Percentiles rank a stretch among this genome's conserved stretches.
phyloP scores from a whole-genome alignment of 306 rosid genomes.

The Fagus sylvatica region DNA sequence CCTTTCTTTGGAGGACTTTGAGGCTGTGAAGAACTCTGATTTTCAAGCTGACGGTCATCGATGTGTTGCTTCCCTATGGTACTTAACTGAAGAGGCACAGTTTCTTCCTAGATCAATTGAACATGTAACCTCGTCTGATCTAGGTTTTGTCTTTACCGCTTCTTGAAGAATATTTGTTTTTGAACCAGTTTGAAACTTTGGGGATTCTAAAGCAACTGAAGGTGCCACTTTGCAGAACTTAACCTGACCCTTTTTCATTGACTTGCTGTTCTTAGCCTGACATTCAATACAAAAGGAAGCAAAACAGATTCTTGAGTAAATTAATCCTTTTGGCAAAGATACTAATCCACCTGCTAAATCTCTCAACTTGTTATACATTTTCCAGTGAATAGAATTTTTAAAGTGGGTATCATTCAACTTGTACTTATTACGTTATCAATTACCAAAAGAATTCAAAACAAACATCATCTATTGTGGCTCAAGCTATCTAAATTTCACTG shows the following conservation, averaged over 20 bases:
- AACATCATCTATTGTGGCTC: background rate
- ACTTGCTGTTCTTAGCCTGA: conserved; percentile 61
- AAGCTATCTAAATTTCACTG: background rate
- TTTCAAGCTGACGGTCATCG: conserved; percentile 37
- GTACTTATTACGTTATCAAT: background rate
- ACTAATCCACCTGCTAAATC: background rate
- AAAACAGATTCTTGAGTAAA: conserved; percentile 11
- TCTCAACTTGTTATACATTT: background rate
- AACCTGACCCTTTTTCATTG: conserved; percentile 30
- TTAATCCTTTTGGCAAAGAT: background rate
- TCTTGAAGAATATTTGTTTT: conserved; percentile 31
- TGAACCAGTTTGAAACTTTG: conserved; percentile 31
- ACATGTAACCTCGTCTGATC: conserved; percentile 36
- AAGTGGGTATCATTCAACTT: background rate
- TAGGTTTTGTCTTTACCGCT: conserved; percentile 18
- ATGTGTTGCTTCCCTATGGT: conserved; percentile 25
- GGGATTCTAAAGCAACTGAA: conserved; percentile 22
- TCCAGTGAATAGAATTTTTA: background rate
- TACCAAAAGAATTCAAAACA: background rate
- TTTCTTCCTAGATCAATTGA: conserved; percentile 29
- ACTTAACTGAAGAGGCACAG: conserved; percentile 23
- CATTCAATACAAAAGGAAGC: conserved; percentile 6
- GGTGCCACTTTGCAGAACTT: conserved; percentile 41
- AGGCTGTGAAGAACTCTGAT: conserved; percentile 44
- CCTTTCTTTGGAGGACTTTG: conserved; percentile 52